phyloP scores from a whole-genome alignment of 345 rosid species.

The Sonneratia caseolaris region DNA sequence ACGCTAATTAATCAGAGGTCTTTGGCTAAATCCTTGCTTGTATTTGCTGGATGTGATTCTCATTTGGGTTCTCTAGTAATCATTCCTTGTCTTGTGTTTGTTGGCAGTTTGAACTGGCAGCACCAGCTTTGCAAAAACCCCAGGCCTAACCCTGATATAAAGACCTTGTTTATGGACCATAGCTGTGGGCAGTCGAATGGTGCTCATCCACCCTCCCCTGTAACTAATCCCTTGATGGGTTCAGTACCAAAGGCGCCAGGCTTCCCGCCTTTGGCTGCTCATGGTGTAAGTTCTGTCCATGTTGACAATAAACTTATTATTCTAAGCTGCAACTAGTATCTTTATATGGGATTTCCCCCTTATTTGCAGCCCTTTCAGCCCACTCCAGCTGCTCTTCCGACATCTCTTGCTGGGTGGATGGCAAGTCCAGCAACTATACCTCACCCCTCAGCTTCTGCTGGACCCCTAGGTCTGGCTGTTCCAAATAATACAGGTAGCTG shows the following conservation, averaged over 20 bases:
- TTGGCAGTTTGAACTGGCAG: conserved; percentile 79
- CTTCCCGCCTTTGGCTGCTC: conserved; percentile 51
- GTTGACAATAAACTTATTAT: conserved; percentile 3
- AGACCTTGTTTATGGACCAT: conserved; percentile 75
- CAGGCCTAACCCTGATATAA: conserved; percentile 71
- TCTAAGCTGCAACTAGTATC: conserved; percentile 13
- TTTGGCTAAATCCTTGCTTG: conserved; percentile 8
- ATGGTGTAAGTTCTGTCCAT: conserved; percentile 47
- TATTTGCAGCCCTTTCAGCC: conserved; percentile 60
- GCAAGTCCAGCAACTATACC: conserved; percentile 59
- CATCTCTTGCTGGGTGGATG: conserved; percentile 77
- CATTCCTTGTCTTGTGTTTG: conserved; percentile 4
- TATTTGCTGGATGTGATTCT: conserved; percentile 4
- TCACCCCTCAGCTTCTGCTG: conserved; percentile 62
- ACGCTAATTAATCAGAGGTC: conserved; percentile 83
- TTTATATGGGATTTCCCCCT: neutral
- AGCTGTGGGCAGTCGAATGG: conserved; percentile 69
- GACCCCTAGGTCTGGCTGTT: conserved; percentile 49
- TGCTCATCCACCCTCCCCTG: conserved; percentile 66
- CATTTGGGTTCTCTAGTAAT: neutral
- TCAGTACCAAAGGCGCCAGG: conserved; percentile 49
- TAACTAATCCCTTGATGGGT: conserved; percentile 63
- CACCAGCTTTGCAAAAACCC: conserved; percentile 80
- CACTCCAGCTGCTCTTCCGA: conserved; percentile 46
- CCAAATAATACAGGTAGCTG: conserved; percentile 55